These are phyloP conservation scores for Chenopodium album DNA, from an alignment of 148 eudicot genomes.

Conservation along the genomic window DNA sequence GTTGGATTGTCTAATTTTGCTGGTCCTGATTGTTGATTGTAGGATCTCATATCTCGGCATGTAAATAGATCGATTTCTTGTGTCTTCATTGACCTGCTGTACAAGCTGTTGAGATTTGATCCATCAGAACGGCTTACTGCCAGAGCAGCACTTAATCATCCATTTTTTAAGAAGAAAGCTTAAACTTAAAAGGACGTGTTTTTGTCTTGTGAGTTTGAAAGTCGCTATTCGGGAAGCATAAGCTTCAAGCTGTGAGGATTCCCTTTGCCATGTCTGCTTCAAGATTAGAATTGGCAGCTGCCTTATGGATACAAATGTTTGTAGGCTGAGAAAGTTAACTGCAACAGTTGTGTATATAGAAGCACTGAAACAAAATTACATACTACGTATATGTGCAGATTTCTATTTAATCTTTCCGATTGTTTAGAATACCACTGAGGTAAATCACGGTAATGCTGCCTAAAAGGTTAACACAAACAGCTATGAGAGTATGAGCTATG, in stretches of 20 bases:
- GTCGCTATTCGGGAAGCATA: not conserved
- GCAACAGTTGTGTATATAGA: not conserved
- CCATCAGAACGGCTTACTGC: slow-evolving; percentile 70
- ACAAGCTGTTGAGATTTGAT: slow-evolving; percentile 65
- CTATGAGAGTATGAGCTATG: not conserved
- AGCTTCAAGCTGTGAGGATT: slow-evolving; percentile 1
- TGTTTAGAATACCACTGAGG: not conserved
- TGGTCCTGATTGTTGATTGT: slow-evolving; percentile 18
- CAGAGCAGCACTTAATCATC: slow-evolving; percentile 61
- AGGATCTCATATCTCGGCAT: slow-evolving; percentile 62
- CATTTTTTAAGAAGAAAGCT: slow-evolving; percentile 44
- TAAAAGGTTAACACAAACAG: not conserved
- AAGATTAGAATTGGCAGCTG: not conserved
- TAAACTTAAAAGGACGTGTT: not conserved
- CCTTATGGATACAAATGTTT: not conserved
- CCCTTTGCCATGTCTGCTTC: not conserved
- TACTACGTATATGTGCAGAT: not conserved
- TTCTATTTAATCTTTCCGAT: not conserved
- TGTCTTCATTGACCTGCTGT: slow-evolving; percentile 52
- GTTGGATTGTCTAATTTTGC: not conserved
- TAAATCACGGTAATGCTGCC: not conserved
- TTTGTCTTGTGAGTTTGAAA: not conserved
- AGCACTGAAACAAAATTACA: not conserved
- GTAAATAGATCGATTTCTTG: slow-evolving; percentile 42
- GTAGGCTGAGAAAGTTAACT: not conserved